Evolutionary conservation across 192 early-diverging fungal genomes (phyloP).

Genomic region (Podila epicladia): DNA sequence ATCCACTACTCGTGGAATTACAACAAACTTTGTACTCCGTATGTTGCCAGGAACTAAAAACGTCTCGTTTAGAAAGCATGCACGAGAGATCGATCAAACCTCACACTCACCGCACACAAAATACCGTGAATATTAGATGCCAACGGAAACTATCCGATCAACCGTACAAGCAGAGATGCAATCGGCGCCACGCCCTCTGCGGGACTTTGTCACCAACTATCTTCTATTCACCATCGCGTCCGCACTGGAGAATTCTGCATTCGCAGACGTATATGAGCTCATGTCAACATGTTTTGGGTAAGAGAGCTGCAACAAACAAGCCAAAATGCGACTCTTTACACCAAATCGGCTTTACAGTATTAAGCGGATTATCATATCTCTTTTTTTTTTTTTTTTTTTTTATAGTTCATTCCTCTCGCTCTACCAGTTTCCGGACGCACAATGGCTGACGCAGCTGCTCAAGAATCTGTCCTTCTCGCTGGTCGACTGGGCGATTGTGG

Average conservation of each 20-base stretch:
- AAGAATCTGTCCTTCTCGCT: slow-evolving; percentile 27
- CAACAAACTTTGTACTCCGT: no score
- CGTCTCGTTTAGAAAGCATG: no score
- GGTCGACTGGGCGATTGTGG: slow-evolving; percentile 32
- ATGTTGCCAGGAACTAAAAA: no score
- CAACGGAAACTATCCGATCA: slow-evolving; percentile 18
- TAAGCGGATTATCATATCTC: not conserved
- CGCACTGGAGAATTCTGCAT: slow-evolving; percentile 10
- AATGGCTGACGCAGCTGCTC: slow-evolving; percentile 28
- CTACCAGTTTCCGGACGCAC: slow-evolving; percentile 14
- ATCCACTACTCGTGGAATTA: not conserved
- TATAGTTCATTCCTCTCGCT: slow-evolving; percentile 27
- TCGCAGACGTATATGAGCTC: slow-evolving; percentile 21
- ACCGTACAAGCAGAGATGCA: slow-evolving; percentile 8
- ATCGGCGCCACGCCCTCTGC: not conserved
- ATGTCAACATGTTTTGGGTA: slow-evolving; percentile 36
- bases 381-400: no score
- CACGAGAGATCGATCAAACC: no score
- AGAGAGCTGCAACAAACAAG: not conserved
- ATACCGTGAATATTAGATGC: slow-evolving; percentile 7
- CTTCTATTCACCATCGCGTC: slow-evolving; percentile 35
- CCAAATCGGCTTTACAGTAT: not conserved
- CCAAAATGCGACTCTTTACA: not conserved
- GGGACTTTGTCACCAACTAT: slow-evolving; percentile 33
- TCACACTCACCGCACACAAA: no score